These are phyloP conservation scores for Hyaloscypha hepaticicola DNA, from an alignment of 495 filamentous ascomycete species.

Conservation along the genomic window DNA sequence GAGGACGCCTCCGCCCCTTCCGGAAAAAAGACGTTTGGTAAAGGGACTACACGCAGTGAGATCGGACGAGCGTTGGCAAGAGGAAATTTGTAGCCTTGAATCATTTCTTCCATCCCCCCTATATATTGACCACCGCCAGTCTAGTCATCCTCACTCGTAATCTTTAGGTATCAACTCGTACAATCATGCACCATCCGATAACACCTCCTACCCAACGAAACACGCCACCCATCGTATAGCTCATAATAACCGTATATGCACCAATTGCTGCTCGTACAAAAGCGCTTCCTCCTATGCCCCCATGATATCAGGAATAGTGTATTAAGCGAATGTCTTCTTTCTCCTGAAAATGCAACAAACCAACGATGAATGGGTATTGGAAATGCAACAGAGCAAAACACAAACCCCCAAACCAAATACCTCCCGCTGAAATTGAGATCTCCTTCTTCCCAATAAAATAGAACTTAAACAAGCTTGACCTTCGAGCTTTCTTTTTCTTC, in stretches of 20 bases:
- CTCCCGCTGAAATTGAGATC: slow-evolving; percentile 6
- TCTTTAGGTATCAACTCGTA: slow-evolving; percentile 4
- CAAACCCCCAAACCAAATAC: slow-evolving; percentile 1
- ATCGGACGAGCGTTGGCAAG: background rate
- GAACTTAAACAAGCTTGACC: background rate
- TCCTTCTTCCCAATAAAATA: background rate
- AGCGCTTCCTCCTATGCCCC: background rate
- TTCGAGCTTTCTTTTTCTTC: background rate
- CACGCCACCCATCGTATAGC: slow-evolving; percentile 16
- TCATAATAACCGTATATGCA: slow-evolving; percentile 27
- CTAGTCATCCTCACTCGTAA: background rate
- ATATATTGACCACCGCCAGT: slow-evolving; percentile 2
- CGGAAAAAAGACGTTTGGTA: no score
- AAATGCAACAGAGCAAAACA: slow-evolving; percentile 16
- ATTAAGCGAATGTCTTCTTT: slow-evolving; percentile 8
- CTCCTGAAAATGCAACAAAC: slow-evolving; percentile 16
- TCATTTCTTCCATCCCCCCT: slow-evolving; percentile 1
- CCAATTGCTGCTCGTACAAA: background rate
- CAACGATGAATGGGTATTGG: slow-evolving; percentile 22
- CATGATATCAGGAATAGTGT: slow-evolving; percentile 13
- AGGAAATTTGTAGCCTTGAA: background rate
- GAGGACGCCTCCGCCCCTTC: no score
- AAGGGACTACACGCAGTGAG: no score
- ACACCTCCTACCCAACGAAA: background rate
- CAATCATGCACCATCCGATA: background rate